Conservation (phyloP, 2,329 filamentous ascomycete species). For the Fusarium albosuccineum region DNA sequence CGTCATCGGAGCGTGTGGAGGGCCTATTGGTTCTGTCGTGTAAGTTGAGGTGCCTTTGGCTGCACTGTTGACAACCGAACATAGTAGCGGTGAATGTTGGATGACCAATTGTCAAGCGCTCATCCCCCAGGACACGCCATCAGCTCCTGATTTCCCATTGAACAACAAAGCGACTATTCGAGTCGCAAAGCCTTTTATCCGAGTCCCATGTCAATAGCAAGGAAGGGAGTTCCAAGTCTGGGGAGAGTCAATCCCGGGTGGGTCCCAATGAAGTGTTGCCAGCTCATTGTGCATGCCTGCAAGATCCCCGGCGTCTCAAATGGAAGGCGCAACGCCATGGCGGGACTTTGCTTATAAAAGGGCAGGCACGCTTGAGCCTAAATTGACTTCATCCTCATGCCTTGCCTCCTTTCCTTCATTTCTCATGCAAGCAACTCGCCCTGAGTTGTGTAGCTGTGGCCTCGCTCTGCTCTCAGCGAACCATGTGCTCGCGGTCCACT, state of each 20-base stretch:
- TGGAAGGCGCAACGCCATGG: constrained; percentile 33
- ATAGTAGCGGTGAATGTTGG: too few relatives aligned
- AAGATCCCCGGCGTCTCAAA: constrained; percentile 27
- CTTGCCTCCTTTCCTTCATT: not conserved
- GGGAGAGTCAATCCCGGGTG: constrained; percentile 30
- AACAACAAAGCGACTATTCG: too few relatives aligned
- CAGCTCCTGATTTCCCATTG: too few relatives aligned
- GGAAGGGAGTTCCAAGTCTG: not conserved
- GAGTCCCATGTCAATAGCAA: not conserved
- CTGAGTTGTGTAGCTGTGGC: not conserved
- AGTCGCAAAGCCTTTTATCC: too few relatives aligned
- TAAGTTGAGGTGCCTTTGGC: not conserved
- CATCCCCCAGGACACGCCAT: too few relatives aligned
- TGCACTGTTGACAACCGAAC: not conserved
- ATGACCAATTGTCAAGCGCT: too few relatives aligned
- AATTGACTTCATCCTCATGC: constrained; percentile 1
- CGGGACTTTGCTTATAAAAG: constrained; percentile 40
- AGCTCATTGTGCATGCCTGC: constrained; percentile 47
- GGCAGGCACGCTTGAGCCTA: constrained; percentile 21
- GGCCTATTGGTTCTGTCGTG: constrained; percentile 8
- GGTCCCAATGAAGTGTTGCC: constrained; percentile 45
- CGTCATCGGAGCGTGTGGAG: not conserved
- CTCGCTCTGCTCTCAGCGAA: constrained; percentile 12
- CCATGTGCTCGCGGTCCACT: constrained; percentile 9
- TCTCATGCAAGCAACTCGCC: not conserved